Percentiles rank a stretch among this genome's conserved stretches.
These are phyloP conservation scores for Catunica adiposa DNA, from an alignment of 2,329 filamentous ascomycete genomes.

Conservation along the genomic window DNA sequence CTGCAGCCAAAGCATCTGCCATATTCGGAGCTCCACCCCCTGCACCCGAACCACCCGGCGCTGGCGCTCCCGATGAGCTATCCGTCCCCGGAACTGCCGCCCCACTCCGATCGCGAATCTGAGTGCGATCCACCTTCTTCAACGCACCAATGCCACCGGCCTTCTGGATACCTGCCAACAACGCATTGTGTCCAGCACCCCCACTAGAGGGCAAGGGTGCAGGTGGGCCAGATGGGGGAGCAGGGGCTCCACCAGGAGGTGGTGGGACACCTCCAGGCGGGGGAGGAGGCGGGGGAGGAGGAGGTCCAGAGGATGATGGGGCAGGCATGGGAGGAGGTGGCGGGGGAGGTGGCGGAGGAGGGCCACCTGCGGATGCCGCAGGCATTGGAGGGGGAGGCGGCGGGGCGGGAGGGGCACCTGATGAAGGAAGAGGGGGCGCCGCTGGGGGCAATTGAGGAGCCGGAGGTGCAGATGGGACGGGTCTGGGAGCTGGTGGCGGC, in stretches of 20 bases:
- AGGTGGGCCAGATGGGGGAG: conserved; percentile 26
- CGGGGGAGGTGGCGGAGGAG: conserved; percentile 28
- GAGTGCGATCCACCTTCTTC: conserved; percentile 55
- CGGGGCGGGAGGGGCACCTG: conserved; percentile 35
- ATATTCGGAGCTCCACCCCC: conserved; percentile 46
- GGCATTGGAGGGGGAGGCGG: conserved; percentile 33
- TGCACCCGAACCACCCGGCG: conserved; percentile 36
- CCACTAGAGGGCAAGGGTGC: conserved; percentile 35
- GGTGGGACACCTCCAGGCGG: conserved; percentile 19
- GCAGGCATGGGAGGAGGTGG: conserved; percentile 24
- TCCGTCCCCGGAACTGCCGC: conserved; percentile 37
- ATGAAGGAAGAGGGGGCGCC: conserved; percentile 41
- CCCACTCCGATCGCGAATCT: conserved; percentile 56
- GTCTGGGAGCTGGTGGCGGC: conserved; percentile 9
- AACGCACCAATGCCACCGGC: conserved; percentile 50
- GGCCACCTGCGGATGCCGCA: conserved; percentile 26
- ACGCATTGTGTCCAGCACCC: conserved; percentile 33
- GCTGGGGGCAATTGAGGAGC: not conserved
- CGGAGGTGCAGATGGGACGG: conserved; percentile 15
- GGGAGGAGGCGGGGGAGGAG: conserved; percentile 32
- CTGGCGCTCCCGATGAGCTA: conserved; percentile 26
- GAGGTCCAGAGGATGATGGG: conserved; percentile 21
- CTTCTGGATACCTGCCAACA: conserved; percentile 57
- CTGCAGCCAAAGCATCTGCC: conserved; percentile 67
- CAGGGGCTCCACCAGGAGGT: conserved; percentile 18